A percentile compares a stretch with the other conserved stretches of the same genome.
Evolutionary conservation across 148 eudicot species (phyloP).

Genomic region (Vaccinium darrowii): DNA sequence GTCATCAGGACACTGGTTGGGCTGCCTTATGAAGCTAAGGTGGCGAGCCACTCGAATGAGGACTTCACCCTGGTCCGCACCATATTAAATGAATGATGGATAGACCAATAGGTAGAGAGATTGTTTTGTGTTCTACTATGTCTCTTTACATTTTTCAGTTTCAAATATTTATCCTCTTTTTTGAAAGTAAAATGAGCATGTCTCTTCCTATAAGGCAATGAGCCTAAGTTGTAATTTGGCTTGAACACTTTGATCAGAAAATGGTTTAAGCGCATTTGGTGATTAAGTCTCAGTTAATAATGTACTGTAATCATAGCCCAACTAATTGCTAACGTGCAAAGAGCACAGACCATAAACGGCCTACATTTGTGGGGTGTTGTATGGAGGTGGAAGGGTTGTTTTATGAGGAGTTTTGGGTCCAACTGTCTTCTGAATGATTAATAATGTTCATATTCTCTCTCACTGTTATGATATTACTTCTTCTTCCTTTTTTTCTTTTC

Average conservation of each 20-base stretch:
- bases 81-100: background rate
- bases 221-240: background rate
- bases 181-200: background rate
- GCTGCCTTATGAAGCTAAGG: too few species aligned
- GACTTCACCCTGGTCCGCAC: background rate
- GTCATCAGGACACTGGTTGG: background rate
- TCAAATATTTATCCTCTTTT: background rate
- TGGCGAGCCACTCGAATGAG: background rate
- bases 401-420: background rate
- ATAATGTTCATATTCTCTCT: background rate
- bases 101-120: background rate
- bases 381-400: background rate
- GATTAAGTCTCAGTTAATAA: background rate
- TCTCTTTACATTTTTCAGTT: background rate
- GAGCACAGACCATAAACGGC: background rate
- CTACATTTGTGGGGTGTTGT: background rate
- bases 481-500: too few species aligned
- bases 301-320: background rate
- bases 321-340: background rate
- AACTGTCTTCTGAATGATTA: too few species aligned
- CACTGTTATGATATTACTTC: too few species aligned
- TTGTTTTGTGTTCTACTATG: background rate
- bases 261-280: background rate
- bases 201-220: background rate
- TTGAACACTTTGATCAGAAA: background rate